Evolutionary conservation across 306 rosid genomes (phyloP).

Genomic region (Cyamopsis tetragonoloba): DNA sequence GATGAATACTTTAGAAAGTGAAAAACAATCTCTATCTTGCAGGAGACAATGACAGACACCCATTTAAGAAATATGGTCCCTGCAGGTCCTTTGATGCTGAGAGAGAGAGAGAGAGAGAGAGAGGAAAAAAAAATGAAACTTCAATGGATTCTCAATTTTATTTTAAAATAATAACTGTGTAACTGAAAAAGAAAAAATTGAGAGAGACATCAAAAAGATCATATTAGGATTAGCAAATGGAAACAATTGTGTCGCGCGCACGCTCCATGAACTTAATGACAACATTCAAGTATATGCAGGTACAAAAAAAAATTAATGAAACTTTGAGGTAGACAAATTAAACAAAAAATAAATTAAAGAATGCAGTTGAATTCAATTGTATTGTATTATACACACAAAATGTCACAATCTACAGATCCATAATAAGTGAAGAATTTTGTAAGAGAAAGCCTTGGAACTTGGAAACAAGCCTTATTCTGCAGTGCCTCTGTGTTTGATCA

Average conservation of each 20-base stretch:
- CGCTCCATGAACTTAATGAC: constrained; percentile 23
- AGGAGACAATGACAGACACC: constrained; percentile 59
- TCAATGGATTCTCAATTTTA: constrained; percentile 30
- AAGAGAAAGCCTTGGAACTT: constrained; percentile 20
- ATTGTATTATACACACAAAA: constrained; percentile 27
- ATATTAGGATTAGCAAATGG: constrained; percentile 33
- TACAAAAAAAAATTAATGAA: neutral
- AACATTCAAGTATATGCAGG: constrained; percentile 10
- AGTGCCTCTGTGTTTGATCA: constrained; percentile 35
- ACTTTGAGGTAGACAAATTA: constrained; percentile 3
- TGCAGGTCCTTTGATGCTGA: constrained; percentile 29
- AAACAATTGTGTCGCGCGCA: constrained; percentile 25
- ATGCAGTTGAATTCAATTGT: constrained; percentile 25
- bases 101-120: constrained; percentile 20
- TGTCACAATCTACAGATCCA: constrained; percentile 26
- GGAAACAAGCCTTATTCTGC: constrained; percentile 46
- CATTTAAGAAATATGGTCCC: constrained; percentile 57
- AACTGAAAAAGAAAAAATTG: constrained; percentile 35
- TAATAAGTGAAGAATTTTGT: constrained; percentile 26
- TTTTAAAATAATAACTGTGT: too few species aligned
- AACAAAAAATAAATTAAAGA: constrained; percentile 9
- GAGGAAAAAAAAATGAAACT: constrained; percentile 23
- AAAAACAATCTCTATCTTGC: constrained; percentile 48
- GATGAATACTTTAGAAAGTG: constrained; percentile 32
- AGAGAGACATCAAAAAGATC: constrained; percentile 24